A percentile compares a stretch with the other conserved stretches of the same genome.
Conservation (phyloP, 139 green algal species). For the Eudorina sp. region DNA sequence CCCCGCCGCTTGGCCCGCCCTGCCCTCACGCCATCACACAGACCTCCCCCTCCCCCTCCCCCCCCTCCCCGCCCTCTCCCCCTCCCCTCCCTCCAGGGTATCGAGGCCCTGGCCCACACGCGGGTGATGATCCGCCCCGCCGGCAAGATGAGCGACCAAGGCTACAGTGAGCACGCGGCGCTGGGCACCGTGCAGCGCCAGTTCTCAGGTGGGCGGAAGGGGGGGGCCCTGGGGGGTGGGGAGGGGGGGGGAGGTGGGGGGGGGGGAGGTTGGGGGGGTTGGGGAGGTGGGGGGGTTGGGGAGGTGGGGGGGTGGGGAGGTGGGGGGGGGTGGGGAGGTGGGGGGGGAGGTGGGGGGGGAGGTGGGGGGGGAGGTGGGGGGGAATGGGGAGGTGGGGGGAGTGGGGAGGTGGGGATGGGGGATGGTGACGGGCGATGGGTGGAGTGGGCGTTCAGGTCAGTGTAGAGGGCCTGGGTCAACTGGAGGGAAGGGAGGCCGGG, state of each 20-base stretch:
- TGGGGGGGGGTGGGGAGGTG: neutral
- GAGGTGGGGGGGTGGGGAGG: neutral
- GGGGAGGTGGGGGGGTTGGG: neutral
- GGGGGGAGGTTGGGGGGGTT: too few relatives aligned
- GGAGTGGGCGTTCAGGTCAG: too few relatives aligned
- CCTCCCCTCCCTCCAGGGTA: conserved; percentile 75
- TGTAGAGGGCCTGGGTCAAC: too few relatives aligned
- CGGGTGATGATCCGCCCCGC: conserved; percentile 83
- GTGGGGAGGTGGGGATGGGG: too few relatives aligned
- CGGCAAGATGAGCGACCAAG: conserved; percentile 65
- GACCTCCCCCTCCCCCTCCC: neutral
- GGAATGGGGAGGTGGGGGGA: neutral
- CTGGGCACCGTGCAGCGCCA: conserved; percentile 68
- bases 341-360: neutral
- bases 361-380: neutral
- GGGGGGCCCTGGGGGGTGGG: too few relatives aligned
- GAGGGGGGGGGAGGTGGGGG: too few relatives aligned
- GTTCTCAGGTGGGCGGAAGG: conserved; percentile 71
- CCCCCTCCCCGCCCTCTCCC: neutral
- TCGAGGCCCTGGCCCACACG: conserved; percentile 93
- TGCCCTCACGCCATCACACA: neutral
- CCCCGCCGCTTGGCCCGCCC: too few relatives aligned
- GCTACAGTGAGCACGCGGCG: conserved; percentile 68
- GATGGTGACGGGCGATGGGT: too few relatives aligned
- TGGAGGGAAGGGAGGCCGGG: too few relatives aligned